Evolutionary conservation across 2,329 filamentous ascomycete species (phyloP).

Genomic region (Fusarium secorum): DNA sequence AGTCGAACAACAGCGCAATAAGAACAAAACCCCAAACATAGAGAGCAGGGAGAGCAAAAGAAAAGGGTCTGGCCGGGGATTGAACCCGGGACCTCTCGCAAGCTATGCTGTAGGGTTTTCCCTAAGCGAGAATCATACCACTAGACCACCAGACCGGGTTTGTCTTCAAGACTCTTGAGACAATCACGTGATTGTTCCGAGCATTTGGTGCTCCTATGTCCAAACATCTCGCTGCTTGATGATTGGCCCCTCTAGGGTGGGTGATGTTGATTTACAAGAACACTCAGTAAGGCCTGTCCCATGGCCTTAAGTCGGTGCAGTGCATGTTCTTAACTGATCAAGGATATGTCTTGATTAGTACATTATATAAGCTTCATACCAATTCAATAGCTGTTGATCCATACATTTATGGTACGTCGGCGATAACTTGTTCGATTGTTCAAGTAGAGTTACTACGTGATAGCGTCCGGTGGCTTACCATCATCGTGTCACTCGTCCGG

Average conservation of each 20-base stretch:
- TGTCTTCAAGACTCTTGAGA: conserved; percentile 40
- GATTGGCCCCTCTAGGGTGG: background rate
- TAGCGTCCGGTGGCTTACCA: background rate
- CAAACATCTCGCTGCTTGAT: fast-evolving
- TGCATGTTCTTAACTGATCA: background rate
- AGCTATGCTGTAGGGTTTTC: conserved; percentile 51
- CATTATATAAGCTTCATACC: background rate
- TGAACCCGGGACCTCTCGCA: conserved; percentile 58
- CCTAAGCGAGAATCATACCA: conserved; percentile 78
- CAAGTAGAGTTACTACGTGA: fast-evolving
- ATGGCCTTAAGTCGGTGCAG: background rate
- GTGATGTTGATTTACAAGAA: background rate
- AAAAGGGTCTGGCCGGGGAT: conserved; percentile 54
- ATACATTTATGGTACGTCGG: background rate
- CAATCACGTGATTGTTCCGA: conserved; percentile 14
- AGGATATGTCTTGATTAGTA: background rate
- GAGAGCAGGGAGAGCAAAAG: background rate
- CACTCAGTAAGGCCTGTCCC: background rate
- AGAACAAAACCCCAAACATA: background rate
- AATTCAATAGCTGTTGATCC: background rate
- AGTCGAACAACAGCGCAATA: background rate
- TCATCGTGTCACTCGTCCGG: background rate
- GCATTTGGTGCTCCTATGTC: fast-evolving
- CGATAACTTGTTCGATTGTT: no score
- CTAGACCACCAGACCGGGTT: conserved; percentile 66